Evolutionary conservation across 2,329 filamentous ascomycete genomes (phyloP).

Genomic region (Fusarium guadeloupense): DNA sequence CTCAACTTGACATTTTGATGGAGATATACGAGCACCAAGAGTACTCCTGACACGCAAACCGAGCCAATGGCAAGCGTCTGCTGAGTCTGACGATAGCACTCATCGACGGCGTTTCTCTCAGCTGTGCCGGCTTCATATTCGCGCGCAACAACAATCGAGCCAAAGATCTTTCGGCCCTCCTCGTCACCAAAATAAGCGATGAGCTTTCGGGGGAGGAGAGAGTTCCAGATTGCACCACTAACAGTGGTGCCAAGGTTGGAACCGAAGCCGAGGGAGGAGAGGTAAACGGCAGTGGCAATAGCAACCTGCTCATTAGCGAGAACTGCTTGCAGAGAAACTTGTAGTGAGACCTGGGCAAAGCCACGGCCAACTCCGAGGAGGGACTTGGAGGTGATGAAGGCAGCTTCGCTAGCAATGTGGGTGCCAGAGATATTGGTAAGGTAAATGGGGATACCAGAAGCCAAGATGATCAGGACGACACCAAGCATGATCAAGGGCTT

Average conservation of each 20-base stretch:
- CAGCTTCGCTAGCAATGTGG: conserved; percentile 24
- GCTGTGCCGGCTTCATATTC: conserved; percentile 9
- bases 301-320: conserved; percentile 25
- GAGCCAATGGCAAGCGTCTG: conserved; percentile 30
- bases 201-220: conserved; percentile 19
- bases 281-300: conserved; percentile 26
- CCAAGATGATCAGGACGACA: conserved; percentile 20
- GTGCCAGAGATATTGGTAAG: conserved; percentile 29
- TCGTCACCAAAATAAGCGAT: conserved; percentile 8
- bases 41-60: conserved; percentile 11
- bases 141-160: conserved; percentile 23
- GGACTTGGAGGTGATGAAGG: conserved; percentile 24
- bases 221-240: conserved; percentile 34
- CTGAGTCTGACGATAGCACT: conserved; percentile 25
- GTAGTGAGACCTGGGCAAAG: conserved; percentile 12
- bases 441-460: conserved; percentile 26
- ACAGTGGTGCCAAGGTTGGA: conserved; percentile 29
- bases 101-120: conserved; percentile 12
- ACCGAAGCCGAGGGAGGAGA: conserved; percentile 22
- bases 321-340: conserved; percentile 21
- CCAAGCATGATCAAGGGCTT: conserved; percentile 29
- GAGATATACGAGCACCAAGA: conserved; percentile 8
- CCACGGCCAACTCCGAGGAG: conserved; percentile 31
- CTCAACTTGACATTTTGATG: conserved; percentile 19
- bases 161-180: conserved; percentile 20